These are phyloP conservation scores for Dryadomyces quercivorus DNA, from an alignment of 2,329 filamentous ascomycete genomes.

Conservation along the genomic window DNA sequence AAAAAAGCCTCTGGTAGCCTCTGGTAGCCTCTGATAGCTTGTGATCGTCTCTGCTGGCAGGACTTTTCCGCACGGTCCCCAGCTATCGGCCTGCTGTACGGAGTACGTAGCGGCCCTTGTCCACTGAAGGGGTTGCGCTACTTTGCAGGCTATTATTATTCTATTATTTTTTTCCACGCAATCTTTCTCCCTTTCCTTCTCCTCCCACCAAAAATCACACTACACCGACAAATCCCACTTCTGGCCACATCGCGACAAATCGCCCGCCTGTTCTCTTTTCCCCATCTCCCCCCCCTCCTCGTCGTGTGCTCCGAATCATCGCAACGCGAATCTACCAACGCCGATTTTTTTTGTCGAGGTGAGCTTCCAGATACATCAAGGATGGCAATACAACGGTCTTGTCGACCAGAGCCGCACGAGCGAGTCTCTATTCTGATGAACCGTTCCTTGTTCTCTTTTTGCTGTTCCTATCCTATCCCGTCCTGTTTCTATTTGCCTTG, in stretches of 20 bases:
- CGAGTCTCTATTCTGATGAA: too few species aligned
- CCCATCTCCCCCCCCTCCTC: not conserved
- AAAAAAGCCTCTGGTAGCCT: too few species aligned
- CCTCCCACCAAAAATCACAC: conserved; percentile 9
- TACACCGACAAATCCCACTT: conserved; percentile 15
- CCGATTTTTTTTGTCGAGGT: not conserved
- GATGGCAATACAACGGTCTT: not conserved
- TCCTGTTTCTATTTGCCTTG: not conserved
- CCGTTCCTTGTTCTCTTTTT: too few species aligned
- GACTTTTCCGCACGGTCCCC: not conserved
- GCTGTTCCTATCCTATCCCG: not conserved
- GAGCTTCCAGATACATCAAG: not conserved
- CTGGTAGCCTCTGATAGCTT: too few species aligned
- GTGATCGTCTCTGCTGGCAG: too few species aligned
- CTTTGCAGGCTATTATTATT: not conserved
- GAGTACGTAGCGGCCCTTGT: not conserved
- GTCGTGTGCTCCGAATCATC: conserved; percentile 1
- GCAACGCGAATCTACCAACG: not conserved
- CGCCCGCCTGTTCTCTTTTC: conserved; percentile 7
- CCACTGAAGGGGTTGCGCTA: not conserved
- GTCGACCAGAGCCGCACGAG: not conserved
- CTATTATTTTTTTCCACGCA: conserved; percentile 2
- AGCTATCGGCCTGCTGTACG: not conserved
- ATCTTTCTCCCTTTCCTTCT: conserved; percentile 3
- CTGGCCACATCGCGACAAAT: conserved; percentile 15